These are phyloP conservation scores for Scedosporium aurantiacum DNA, from an alignment of 2,329 filamentous ascomycete species.

Conservation along the genomic window DNA sequence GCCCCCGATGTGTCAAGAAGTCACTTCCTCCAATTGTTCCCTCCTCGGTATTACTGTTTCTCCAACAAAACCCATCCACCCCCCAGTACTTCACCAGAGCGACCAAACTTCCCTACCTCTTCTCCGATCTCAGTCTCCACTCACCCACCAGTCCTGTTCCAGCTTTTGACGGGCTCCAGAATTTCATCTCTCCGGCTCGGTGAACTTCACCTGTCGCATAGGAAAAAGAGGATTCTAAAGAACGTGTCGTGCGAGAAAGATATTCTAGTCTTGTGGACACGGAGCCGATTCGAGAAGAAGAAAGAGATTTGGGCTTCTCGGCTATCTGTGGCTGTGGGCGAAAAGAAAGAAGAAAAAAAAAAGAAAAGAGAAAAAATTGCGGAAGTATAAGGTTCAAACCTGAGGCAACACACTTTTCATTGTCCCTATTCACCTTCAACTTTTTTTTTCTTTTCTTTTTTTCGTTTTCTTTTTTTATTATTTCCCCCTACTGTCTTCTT, in stretches of 20 bases:
- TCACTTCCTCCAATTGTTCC: neutral
- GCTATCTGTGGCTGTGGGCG: neutral
- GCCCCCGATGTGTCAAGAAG: neutral
- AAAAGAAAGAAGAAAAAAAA: neutral
- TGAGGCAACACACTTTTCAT: neutral
- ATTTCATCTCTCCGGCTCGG: neutral
- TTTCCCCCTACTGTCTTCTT: neutral
- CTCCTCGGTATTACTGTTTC: neutral
- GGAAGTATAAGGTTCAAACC: neutral
- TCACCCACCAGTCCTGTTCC: constrained; percentile 1
- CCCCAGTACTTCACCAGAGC: neutral
- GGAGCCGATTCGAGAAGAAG: neutral
- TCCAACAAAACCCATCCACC: constrained; percentile 3
- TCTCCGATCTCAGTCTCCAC: constrained; percentile 2
- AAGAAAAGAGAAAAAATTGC: neutral
- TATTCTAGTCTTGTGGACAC: neutral
- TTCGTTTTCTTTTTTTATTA: neutral
- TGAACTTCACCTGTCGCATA: neutral
- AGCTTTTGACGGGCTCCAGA: constrained; percentile 1
- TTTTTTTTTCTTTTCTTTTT: neutral
- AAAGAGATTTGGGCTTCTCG: neutral
- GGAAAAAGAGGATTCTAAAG: neutral
- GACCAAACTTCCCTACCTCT: constrained; percentile 1
- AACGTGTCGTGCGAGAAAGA: neutral
- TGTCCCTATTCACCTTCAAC: neutral